phyloP scores from a whole-genome alignment of 345 rosid genomes.

The Eutrema heterophyllum region DNA sequence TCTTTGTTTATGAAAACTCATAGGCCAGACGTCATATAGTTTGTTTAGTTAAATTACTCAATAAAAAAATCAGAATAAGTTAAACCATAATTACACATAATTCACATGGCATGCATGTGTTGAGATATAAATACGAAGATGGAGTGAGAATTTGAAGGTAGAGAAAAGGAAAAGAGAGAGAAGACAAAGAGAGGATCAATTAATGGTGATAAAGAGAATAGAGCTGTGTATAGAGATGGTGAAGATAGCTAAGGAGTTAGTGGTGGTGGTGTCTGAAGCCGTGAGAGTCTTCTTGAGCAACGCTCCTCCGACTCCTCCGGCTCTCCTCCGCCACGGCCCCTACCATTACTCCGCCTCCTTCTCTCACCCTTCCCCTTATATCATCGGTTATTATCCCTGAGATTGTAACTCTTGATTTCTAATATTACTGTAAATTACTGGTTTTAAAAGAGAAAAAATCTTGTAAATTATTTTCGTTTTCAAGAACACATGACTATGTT shows the following conservation, averaged over 20 bases:
- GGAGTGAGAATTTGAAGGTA: not conserved
- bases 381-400: not conserved
- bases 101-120: slow-evolving; percentile 14
- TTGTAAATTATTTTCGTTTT: not conserved
- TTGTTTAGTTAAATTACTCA: not conserved
- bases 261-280: slow-evolving; percentile 12
- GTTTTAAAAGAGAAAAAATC: too few relatives aligned
- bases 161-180: not conserved
- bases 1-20: not conserved
- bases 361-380: not conserved
- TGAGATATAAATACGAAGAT: slow-evolving; percentile 1
- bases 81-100: not conserved
- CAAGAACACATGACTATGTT: too few relatives aligned
- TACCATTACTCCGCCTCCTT: not conserved
- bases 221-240: slow-evolving; percentile 11
- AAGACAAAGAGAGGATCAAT: not conserved
- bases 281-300: not conserved
- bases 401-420: not conserved
- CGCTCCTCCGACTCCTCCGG: not conserved
- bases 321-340: not conserved
- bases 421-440: not conserved
- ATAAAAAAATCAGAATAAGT: not conserved
- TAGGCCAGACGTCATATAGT: not conserved
- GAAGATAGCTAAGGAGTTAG: slow-evolving; percentile 11
- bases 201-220: slow-evolving; percentile 10